Conservation (phyloP, 2,329 filamentous ascomycete genomes). For the Aspergillus viridinutans region DNA sequence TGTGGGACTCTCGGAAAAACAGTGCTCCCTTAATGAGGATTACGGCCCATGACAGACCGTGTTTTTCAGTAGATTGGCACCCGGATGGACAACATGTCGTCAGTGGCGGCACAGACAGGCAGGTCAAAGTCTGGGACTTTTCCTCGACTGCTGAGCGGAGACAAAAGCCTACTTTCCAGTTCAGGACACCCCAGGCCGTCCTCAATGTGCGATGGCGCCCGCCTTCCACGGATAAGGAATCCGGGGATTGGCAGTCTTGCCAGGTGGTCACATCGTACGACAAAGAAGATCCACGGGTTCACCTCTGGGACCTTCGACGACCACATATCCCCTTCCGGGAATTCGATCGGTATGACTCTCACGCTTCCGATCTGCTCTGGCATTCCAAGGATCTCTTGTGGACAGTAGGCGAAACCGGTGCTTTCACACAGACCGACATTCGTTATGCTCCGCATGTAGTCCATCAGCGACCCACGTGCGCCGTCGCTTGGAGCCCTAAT, state of each 20-base stretch:
- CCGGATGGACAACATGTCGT: conserved; percentile 62
- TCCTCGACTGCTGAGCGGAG: conserved; percentile 52
- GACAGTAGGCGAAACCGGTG: conserved; percentile 59
- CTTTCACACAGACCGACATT: conserved; percentile 60
- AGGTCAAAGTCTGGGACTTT: conserved; percentile 63
- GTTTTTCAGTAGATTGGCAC: conserved; percentile 63
- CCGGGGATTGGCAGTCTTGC: conserved; percentile 56
- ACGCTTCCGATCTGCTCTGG: conserved; percentile 59
- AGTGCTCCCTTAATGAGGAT: conserved; percentile 57
- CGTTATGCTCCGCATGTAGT: conserved; percentile 57
- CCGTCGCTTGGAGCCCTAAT: conserved; percentile 54
- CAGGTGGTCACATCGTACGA: conserved; percentile 62
- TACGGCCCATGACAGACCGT: conserved; percentile 57
- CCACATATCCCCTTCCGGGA: conserved; percentile 60
- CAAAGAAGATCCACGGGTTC: conserved; percentile 56
- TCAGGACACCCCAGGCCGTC: conserved; percentile 60
- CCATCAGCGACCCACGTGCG: conserved; percentile 54
- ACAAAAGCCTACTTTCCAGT: conserved; percentile 55
- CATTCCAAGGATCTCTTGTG: conserved; percentile 61
- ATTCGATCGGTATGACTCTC: conserved; percentile 52
- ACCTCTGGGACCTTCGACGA: conserved; percentile 62
- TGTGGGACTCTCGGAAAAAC: conserved; percentile 59
- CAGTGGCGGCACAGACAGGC: conserved; percentile 59
- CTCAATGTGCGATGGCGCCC: conserved; percentile 61
- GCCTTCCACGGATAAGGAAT: conserved; percentile 52